Evolutionary conservation across 2,329 filamentous ascomycete species (phyloP), one percentile per base, ranked within the genome.

Genomic region (Aspergillus ruber): DNA sequence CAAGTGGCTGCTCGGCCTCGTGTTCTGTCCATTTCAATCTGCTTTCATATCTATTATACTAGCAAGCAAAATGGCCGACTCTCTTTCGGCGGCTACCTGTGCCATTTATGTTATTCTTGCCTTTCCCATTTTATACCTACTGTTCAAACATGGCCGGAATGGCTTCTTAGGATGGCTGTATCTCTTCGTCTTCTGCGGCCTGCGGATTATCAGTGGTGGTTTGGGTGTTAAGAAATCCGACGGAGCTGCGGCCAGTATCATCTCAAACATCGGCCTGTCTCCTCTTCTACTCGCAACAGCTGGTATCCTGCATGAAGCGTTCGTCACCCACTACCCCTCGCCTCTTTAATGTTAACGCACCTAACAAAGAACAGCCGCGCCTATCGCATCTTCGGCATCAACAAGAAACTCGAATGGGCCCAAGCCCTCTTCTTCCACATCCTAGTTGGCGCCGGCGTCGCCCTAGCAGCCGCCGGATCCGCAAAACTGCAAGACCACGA

Each of bases 111-210:
- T 60, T 35, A 42, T 64, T 20, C 55, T 73, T 36, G 46, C 57
- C 38, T 47, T 66, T 8, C 61, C 65, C 0, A 52, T 56, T 0
- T 27, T 64, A 4, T 72, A 63, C 47, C 44, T 69, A 25, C 47
- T 67, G 1, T 40, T 61, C 32, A 62, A 58, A 21, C 71, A 74
- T 50, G 64, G 67, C 23, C 49, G 55, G 29, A 17, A 51, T 6
- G 67, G 67, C 13, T 44, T 69, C 3, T 33, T 74, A 4, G 67
- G 68, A 38, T 74, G 71, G 69, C 44, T 61, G 21, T 73, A 67
- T 46, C 54, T 73, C 4, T 47, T 61, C 29, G 47, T 60, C 4
- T 74, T 74, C 49, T 70, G 69, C 42, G 51, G 52, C 1, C 57
- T 73, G 0, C 63, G 66, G 7, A 63, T 74, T 20, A 47, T 70